Conservation (phyloP, 2,329 filamentous ascomycete species). For the Aspergillus hiratsukae region DNA sequence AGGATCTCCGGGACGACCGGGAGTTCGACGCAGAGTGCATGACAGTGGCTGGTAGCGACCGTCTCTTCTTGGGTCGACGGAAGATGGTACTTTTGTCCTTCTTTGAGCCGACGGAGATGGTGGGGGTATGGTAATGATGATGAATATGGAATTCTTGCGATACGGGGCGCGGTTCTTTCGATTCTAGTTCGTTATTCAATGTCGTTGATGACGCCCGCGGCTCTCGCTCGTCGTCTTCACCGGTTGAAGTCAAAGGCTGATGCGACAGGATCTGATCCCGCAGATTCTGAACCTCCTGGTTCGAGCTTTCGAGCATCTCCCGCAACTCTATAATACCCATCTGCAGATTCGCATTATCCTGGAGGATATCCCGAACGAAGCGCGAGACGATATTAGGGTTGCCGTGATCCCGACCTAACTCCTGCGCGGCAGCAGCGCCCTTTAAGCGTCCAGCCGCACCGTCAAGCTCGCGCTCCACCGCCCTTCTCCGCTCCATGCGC, state of each 20-base stretch:
- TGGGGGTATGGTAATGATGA: conserved; percentile 79
- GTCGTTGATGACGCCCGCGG: conserved; percentile 45
- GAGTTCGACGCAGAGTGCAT: conserved; percentile 29
- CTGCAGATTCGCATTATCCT: conserved; percentile 93
- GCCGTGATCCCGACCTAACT: conserved; percentile 55
- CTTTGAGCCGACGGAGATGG: conserved; percentile 43
- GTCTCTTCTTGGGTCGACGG: conserved; percentile 67
- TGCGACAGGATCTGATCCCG: conserved; percentile 77
- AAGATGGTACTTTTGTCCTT: conserved; percentile 52
- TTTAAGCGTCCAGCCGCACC: conserved; percentile 76
- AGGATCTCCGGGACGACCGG: conserved; percentile 23
- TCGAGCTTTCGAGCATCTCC: conserved; percentile 84
- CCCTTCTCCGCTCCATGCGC: conserved; percentile 77
- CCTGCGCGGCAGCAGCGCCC: conserved; percentile 69
- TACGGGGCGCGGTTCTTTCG: conserved; percentile 43
- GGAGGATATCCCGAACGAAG: conserved; percentile 90
- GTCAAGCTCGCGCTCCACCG: conserved; percentile 76
- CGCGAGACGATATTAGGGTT: conserved; percentile 77
- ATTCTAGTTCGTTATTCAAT: conserved; percentile 67
- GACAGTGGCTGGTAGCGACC: conserved; percentile 57
- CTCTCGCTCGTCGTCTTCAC: conserved; percentile 19
- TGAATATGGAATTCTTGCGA: conserved; percentile 86
- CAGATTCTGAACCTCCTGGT: conserved; percentile 86
- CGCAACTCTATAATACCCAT: conserved; percentile 85
- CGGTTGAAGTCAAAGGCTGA: conserved; percentile 56